Conservation (phyloP, 805 yeast species). For the Zygosaccharomyces rouxii region DNA sequence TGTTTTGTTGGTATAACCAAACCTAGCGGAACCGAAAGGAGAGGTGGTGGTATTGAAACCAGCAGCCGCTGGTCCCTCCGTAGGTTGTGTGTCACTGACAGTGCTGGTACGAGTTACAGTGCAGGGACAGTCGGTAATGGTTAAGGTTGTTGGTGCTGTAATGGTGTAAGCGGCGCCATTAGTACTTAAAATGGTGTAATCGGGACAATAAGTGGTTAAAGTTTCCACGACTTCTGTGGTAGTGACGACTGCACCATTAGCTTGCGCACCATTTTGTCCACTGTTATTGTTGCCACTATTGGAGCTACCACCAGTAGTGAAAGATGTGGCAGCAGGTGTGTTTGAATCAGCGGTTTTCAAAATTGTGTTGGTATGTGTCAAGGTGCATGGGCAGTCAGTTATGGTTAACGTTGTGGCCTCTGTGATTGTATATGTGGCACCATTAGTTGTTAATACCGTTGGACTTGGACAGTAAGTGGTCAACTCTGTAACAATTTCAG, state of each 20-base stretch:
- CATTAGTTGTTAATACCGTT: no score
- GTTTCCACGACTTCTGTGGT: constrained; percentile 17
- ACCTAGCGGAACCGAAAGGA: background rate
- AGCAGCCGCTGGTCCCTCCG: background rate
- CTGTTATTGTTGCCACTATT: no score
- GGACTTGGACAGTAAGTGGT: no score
- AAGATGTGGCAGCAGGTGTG: no score
- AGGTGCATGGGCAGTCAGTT: no score
- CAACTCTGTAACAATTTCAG: no score
- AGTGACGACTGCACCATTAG: constrained; percentile 3
- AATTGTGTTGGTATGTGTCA: no score
- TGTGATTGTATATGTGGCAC: no score
- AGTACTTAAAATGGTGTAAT: constrained; percentile 58
- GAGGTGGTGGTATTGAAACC: background rate
- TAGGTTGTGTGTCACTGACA: background rate
- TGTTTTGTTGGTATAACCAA: background rate
- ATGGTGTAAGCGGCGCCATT: constrained; percentile 69
- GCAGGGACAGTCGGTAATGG: constrained; percentile 85
- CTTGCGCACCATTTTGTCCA: background rate
- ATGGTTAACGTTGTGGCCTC: no score
- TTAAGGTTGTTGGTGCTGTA: constrained; percentile 72
- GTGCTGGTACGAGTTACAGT: constrained; percentile 40
- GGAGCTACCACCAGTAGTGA: no score
- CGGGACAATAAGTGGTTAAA: constrained; percentile 77
- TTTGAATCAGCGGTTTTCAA: no score